These are phyloP conservation scores for Cyberlindnera veronae DNA, from an alignment of 805 yeast genomes.

Conservation along the genomic window DNA sequence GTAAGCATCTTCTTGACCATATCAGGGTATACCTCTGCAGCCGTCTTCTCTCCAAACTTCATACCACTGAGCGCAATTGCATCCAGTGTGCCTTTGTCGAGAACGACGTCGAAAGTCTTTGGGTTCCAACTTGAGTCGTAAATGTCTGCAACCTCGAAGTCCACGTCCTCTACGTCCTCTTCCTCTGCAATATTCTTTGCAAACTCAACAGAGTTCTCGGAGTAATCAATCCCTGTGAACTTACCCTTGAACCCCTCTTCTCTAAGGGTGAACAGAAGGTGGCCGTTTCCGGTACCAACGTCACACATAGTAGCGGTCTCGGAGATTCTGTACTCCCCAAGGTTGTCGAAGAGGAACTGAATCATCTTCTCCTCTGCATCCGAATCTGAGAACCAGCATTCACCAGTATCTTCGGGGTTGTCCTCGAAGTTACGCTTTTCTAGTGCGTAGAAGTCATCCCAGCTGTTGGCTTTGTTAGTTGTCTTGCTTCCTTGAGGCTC, in stretches of 20 bases:
- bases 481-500: neutral
- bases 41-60: conserved; percentile 43
- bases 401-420: conserved; percentile 86
- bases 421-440: conserved; percentile 70
- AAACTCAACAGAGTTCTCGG: conserved; percentile 73
- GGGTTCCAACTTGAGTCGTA: conserved; percentile 38
- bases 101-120: conserved; percentile 61
- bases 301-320: conserved; percentile 53
- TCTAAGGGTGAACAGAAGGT: conserved; percentile 63
- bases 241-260: conserved; percentile 61
- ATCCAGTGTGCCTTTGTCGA: conserved; percentile 95
- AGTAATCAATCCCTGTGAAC: conserved; percentile 81
- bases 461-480: conserved; percentile 35
- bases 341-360: conserved; percentile 57
- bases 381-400: conserved; percentile 95
- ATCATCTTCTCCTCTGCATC: conserved; percentile 86
- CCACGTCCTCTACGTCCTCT: conserved; percentile 35
- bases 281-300: conserved; percentile 97
- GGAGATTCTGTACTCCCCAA: conserved; percentile 33
- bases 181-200: conserved; percentile 56
- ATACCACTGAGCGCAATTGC: conserved; percentile 86
- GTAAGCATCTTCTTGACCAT: conserved; percentile 57
- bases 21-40: conserved; percentile 57
- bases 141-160: conserved; percentile 70
- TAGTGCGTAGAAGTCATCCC: conserved; percentile 82